These are phyloP conservation scores for Tetrahymena thermophila DNA, from an alignment of 73 alveolate genomes.

Conservation along the genomic window DNA sequence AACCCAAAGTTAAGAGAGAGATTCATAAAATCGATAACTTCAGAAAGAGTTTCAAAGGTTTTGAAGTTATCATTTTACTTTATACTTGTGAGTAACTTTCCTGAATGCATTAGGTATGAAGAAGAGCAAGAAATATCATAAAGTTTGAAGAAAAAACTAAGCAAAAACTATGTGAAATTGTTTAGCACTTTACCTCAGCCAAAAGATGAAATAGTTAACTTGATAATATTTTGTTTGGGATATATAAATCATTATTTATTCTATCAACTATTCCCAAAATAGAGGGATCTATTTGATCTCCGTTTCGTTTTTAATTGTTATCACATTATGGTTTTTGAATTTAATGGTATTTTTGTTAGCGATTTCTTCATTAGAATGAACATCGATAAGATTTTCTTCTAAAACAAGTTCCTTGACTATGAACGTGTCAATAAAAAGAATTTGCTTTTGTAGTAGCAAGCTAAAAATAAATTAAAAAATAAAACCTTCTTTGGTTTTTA, in stretches of 20 bases:
- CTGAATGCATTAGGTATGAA: background rate
- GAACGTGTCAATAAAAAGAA: conserved; percentile 32
- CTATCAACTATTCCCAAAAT: conserved; percentile 11
- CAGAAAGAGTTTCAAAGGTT: background rate
- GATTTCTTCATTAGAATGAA: conserved; percentile 29
- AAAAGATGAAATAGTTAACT: conserved; percentile 37
- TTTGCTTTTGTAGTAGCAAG: conserved; percentile 6
- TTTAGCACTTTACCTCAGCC: conserved; percentile 31
- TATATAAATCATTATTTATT: conserved; percentile 18
- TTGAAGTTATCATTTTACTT: background rate
- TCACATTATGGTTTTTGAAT: conserved; percentile 21
- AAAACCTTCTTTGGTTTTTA: conserved; percentile 31
- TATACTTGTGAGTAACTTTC: background rate
- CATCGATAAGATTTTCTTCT: conserved; percentile 30
- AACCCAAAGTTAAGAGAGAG: background rate
- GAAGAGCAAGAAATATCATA: background rate
- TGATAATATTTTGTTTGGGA: conserved; percentile 13
- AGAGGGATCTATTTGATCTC: conserved; percentile 10
- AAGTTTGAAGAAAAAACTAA: conserved; percentile 8
- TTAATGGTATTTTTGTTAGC: conserved; percentile 33
- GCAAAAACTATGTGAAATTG: conserved; percentile 26
- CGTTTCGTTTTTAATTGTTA: conserved; percentile 45
- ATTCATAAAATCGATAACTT: background rate
- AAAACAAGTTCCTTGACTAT: conserved; percentile 32
- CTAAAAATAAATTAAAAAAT: conserved; percentile 16